Evolutionary conservation across 1,139 yeast species (phyloP), one percentile per base, ranked within the genome.

Genomic region (Candida albicans): DNA sequence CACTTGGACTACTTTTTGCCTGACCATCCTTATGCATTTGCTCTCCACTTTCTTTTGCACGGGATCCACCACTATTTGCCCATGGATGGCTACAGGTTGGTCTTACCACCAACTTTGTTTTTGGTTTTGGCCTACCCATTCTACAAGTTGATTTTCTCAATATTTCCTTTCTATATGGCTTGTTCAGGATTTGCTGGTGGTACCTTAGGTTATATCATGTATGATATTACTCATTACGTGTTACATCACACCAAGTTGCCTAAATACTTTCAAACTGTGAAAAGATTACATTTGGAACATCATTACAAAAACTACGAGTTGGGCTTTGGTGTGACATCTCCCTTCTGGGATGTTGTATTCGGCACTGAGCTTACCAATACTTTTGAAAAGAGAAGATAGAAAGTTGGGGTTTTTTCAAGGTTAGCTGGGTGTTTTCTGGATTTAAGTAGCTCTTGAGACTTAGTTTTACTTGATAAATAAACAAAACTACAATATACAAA

Each of bases 1-100:
- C 99, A 93, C 64, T 73, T 93, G 58, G 99, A 93, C 63, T 71
- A 79, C 40, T 80, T 83, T 61, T 75, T 95, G 52, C 99, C 99
- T 10, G 87, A 88, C 53, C 80, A 86, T 64, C 84, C 82, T 40
- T 46, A 78, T 30, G 87, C 87, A 14, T 83, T 86, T 58, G 81
- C 96, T 1, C 55, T 89, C 37, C 99, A 93, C 65, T 93, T 93
- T 74, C 67, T 90, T 51, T 73, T 91, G 52, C 99, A 93, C 59
- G 99, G 99, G 42, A 86, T 91, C 44, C 99, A 93, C 64, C 99
- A 93, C 65, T 93, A 89, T 65, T 75, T 93, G 56, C 99, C 99
- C 49, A 93, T 95, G 99, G 99, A 93, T 68, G 80, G 81, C 47
- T 75, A 82, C 65, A 82, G 99, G 61, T 78, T 93, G 61, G 99